Evolutionary conservation across 352 stramenopile genomes (phyloP).

Genomic region (Phytophthora brassicae): DNA sequence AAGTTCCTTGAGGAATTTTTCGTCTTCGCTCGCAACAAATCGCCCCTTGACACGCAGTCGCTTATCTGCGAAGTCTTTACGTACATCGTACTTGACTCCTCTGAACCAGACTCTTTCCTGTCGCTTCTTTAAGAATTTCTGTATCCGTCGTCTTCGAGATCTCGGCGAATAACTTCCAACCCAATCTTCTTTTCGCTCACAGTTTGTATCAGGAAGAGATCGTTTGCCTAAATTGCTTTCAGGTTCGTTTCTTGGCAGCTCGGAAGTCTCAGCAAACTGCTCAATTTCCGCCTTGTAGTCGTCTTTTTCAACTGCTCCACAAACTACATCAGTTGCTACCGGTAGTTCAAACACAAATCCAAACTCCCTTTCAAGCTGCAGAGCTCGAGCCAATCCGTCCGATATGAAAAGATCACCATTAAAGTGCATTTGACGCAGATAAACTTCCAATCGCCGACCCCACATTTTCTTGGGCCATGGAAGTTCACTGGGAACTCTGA

Average conservation of each 20-base stretch:
- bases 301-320: not conserved
- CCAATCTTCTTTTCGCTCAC: slow-evolving; percentile 40
- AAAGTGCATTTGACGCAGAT: slow-evolving; percentile 19
- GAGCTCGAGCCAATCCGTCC: slow-evolving; percentile 1
- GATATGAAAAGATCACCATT: slow-evolving; percentile 20
- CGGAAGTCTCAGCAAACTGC: not conserved
- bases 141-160: slow-evolving; percentile 86
- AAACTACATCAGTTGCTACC: not conserved
- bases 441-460: slow-evolving; percentile 14
- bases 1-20: slow-evolving; percentile 71
- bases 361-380: slow-evolving; percentile 8
- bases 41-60: slow-evolving; percentile 94
- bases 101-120: slow-evolving; percentile 93
- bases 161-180: slow-evolving; percentile 94
- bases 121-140: slow-evolving; percentile 92
- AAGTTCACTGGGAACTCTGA: slow-evolving; percentile 13
- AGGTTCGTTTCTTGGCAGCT: not conserved
- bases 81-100: slow-evolving; percentile 95
- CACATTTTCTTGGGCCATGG: slow-evolving; percentile 36
- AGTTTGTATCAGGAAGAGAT: not conserved
- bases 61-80: slow-evolving; percentile 97
- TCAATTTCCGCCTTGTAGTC: slow-evolving; percentile 11
- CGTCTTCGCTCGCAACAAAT: slow-evolving; percentile 97
- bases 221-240: slow-evolving; percentile 19
- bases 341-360: slow-evolving; percentile 39